Evolutionary conservation across 306 rosid species (phyloP).

Genomic region (Begonia loranthoides): DNA sequence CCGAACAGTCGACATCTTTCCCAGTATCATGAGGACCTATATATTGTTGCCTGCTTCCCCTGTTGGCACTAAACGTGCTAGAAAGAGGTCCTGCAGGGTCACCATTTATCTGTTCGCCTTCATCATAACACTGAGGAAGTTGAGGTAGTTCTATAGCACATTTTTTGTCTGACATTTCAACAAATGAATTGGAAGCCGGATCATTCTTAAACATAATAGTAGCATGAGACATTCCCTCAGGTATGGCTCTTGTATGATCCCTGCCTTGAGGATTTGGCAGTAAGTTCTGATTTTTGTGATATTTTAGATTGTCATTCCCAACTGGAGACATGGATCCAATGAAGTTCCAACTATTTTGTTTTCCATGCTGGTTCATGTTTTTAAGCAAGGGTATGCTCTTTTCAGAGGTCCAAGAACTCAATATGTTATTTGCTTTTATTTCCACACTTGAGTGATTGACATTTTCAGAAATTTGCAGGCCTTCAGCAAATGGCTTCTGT

Average conservation of each 20-base stretch:
- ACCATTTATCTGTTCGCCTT: conserved; percentile 37
- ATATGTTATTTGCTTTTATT: conserved; percentile 30
- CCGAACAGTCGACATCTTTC: conserved; percentile 54
- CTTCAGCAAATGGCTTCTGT: conserved; percentile 45
- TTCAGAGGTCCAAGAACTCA: conserved; percentile 55
- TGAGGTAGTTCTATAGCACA: conserved; percentile 22
- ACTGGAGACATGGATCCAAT: conserved; percentile 30
- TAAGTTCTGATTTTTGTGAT: conserved; percentile 32
- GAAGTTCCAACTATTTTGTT: conserved; percentile 72
- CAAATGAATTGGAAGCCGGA: conserved; percentile 34
- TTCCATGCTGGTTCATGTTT: conserved; percentile 31
- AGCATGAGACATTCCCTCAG: conserved; percentile 36
- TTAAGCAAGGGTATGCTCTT: conserved; percentile 28
- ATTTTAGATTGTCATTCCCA: conserved; percentile 32
- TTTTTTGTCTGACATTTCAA: conserved; percentile 34
- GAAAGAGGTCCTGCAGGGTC: conserved; percentile 28
- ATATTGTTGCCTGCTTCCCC: conserved; percentile 43
- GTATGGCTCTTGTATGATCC: conserved; percentile 32
- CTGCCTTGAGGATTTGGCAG: conserved; percentile 22
- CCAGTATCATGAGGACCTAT: conserved; percentile 35
- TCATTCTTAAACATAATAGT: conserved; percentile 29
- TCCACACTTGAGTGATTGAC: conserved; percentile 37
- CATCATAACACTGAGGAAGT: conserved; percentile 19
- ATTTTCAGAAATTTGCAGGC: conserved; percentile 37
- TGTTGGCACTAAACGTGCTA: conserved; percentile 42